Conservation (phyloP, 2,329 filamentous ascomycete genomes). For the Beauveria caledonica region DNA sequence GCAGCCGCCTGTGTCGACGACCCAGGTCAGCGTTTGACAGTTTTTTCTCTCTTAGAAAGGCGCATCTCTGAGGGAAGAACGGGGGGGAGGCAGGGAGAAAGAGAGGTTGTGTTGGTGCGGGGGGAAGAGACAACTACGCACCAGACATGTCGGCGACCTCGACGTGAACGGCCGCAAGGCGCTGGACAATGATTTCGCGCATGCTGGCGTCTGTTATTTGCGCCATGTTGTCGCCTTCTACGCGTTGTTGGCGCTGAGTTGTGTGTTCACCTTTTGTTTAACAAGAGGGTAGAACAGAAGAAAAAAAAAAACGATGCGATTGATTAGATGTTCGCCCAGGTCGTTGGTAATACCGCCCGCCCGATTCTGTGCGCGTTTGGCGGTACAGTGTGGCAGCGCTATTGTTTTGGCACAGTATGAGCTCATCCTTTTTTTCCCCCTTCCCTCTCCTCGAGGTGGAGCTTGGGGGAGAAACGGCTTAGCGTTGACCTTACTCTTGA, state of each 20-base stretch:
- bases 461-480: not conserved
- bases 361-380: slow-evolving; percentile 11
- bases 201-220: slow-evolving; percentile 67
- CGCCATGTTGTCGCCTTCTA: slow-evolving; percentile 31
- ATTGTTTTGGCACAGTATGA: slow-evolving; percentile 25
- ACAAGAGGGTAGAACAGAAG: not conserved
- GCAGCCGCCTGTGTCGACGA: slow-evolving; percentile 41
- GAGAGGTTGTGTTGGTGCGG: not conserved
- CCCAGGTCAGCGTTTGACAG: not conserved
- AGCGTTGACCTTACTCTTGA: not conserved
- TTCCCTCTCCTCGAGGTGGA: slow-evolving; percentile 1
- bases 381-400: slow-evolving; percentile 11
- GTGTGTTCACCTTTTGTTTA: no score
- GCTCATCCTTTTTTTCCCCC: slow-evolving; percentile 19
- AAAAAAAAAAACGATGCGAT: slow-evolving; percentile 21
- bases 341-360: not conserved
- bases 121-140: slow-evolving; percentile 32
- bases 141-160: slow-evolving; percentile 90
- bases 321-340: slow-evolving; percentile 25
- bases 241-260: no score
- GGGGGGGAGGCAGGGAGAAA: no score
- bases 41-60: not conserved
- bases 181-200: slow-evolving; percentile 57
- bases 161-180: slow-evolving; percentile 68
- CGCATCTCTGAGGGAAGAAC: not conserved